A percentile compares a stretch with the other conserved stretches of the same genome.
Evolutionary conservation across 2,329 filamentous ascomycete genomes (phyloP).

Genomic region (Albophoma yamanashiensis): DNA sequence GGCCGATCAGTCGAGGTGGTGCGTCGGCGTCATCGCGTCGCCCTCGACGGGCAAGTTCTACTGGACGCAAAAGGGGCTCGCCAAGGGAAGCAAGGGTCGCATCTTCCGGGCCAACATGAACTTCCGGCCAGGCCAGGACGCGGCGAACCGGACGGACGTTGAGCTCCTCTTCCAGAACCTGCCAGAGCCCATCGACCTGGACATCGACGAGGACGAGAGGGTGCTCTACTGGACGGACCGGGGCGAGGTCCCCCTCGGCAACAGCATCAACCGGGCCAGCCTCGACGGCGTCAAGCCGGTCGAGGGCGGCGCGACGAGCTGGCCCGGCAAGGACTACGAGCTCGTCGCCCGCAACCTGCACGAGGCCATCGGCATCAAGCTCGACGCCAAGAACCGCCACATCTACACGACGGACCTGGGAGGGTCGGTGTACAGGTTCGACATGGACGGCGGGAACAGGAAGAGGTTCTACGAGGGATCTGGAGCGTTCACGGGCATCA

Average conservation of each 20-base stretch:
- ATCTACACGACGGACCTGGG: conserved; percentile 30
- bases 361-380: conserved; percentile 34
- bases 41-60: conserved; percentile 33
- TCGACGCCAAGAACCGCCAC: conserved; percentile 22
- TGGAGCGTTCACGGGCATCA: background rate
- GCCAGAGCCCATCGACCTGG: conserved; percentile 48
- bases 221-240: conserved; percentile 51
- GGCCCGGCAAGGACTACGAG: conserved; percentile 11
- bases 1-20: conserved; percentile 32
- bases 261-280: conserved; percentile 33
- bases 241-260: conserved; percentile 44
- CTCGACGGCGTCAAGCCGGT: conserved; percentile 1
- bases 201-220: conserved; percentile 33
- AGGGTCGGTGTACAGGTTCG: conserved; percentile 24
- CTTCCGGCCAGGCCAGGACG: conserved; percentile 21
- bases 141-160: conserved; percentile 27
- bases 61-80: conserved; percentile 49
- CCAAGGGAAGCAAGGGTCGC: conserved; percentile 37
- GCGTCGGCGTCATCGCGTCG: conserved; percentile 43
- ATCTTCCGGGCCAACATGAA: conserved; percentile 40
- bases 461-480: conserved; percentile 4
- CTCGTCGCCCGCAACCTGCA: conserved; percentile 25
- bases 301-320: background rate
- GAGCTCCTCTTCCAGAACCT: conserved; percentile 29
- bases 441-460: conserved; percentile 19